Conservation (phyloP, 352 stramenopile species). For the Globisporangium nagaii region DNA sequence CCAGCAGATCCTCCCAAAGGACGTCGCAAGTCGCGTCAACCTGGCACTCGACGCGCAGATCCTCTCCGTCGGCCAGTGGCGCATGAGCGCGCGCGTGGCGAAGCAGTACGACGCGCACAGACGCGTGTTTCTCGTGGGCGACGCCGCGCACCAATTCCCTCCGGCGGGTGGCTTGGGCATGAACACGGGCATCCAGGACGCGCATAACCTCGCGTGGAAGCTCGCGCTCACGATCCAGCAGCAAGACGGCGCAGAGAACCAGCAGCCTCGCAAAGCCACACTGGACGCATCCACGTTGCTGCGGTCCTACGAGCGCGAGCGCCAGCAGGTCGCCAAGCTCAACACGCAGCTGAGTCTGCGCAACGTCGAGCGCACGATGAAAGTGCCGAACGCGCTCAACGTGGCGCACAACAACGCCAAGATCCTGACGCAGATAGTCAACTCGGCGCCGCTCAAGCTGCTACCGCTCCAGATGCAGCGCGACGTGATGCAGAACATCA, state of each 20-base stretch:
- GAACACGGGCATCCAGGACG: slow-evolving; percentile 91
- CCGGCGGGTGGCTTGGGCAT: slow-evolving; percentile 91
- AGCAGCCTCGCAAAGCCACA: neutral
- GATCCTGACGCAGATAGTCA: slow-evolving; percentile 45
- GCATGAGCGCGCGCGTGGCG: slow-evolving; percentile 91
- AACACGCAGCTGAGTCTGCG: slow-evolving; percentile 80
- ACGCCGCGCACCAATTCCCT: slow-evolving; percentile 91
- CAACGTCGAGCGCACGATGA: slow-evolving; percentile 86
- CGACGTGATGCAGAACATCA: slow-evolving; percentile 58
- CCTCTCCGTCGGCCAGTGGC: slow-evolving; percentile 87
- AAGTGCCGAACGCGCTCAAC: slow-evolving; percentile 70
- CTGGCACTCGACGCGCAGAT: slow-evolving; percentile 59
- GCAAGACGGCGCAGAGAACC: neutral
- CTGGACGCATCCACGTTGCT: slow-evolving; percentile 36
- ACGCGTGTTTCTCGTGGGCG: slow-evolving; percentile 86
- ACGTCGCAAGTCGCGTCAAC: neutral
- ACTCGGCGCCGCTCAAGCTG: slow-evolving; percentile 56
- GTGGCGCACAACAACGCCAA: slow-evolving; percentile 79
- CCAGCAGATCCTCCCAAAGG: slow-evolving; percentile 34
- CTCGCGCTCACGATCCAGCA: slow-evolving; percentile 66
- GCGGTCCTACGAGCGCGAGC: slow-evolving; percentile 75
- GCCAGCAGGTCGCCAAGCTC: slow-evolving; percentile 62
- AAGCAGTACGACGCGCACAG: slow-evolving; percentile 70
- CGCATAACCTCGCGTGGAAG: slow-evolving; percentile 92
- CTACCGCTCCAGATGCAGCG: slow-evolving; percentile 48